Evolutionary conservation across 352 stramenopile genomes (phyloP).

Genomic region (Phytophthora aleatoria): DNA sequence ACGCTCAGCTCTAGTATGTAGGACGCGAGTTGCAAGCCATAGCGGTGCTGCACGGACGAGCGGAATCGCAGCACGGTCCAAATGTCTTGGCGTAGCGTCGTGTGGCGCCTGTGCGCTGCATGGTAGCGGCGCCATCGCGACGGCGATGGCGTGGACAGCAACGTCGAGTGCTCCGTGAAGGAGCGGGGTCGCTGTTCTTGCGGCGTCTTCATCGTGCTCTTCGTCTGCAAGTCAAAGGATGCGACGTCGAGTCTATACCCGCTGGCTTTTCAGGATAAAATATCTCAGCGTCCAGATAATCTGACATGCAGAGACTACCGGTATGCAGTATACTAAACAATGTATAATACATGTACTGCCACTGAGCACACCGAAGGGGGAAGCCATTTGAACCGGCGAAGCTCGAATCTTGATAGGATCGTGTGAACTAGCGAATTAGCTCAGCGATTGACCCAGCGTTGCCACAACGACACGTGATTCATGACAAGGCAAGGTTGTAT

Average conservation of each 20-base stretch:
- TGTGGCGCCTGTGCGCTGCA: constrained; percentile 1
- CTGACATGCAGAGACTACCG: background rate
- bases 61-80: constrained; percentile 69
- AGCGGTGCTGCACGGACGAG: constrained; percentile 47
- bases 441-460: background rate
- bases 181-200: constrained; percentile 25
- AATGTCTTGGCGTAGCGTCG: constrained; percentile 48
- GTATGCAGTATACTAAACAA: background rate
- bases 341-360: too few species aligned
- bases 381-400: too few species aligned
- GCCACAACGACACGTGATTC: too few species aligned
- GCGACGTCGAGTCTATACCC: constrained; percentile 10
- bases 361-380: too few species aligned
- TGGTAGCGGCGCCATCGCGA: constrained; percentile 20
- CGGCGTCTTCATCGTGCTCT: constrained; percentile 18
- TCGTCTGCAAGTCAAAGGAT: constrained; percentile 13
- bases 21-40: constrained; percentile 53
- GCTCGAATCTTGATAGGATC: background rate
- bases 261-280: constrained; percentile 1
- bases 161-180: constrained; percentile 36
- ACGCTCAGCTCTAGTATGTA: constrained; percentile 60
- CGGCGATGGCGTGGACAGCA: constrained; percentile 31
- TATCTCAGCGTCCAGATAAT: constrained; percentile 1
- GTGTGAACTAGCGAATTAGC: background rate
- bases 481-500: background rate